Conservation (phyloP, 176 grass and related monocot species). For the Panicum miliaceum region DNA sequence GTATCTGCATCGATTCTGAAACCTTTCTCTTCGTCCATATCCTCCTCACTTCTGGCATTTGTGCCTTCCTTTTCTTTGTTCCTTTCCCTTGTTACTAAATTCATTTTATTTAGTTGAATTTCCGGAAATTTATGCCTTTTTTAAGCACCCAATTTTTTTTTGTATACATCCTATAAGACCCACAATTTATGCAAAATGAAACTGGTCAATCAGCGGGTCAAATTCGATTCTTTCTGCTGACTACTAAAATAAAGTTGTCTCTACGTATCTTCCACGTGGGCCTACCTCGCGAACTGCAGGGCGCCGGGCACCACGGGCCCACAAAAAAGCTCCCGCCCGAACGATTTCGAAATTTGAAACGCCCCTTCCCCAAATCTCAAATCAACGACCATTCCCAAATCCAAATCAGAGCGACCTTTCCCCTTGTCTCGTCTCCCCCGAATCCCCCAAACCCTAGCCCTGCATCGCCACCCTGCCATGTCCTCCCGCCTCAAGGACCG, state of each 20-base stretch:
- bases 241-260: background rate
- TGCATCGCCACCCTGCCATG: constrained; percentile 35
- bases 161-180: background rate
- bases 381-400: constrained; percentile 26
- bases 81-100: background rate
- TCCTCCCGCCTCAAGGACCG: constrained; percentile 83
- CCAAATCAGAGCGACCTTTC: constrained; percentile 8
- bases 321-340: constrained; percentile 13
- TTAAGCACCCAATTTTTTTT: background rate
- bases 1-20: background rate
- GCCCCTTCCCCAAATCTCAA: constrained; percentile 4
- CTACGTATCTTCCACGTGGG: constrained; percentile 3
- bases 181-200: background rate
- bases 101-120: background rate
- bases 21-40: background rate
- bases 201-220: background rate
- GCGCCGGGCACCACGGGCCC: background rate
- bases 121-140: background rate
- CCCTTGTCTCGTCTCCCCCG: background rate
- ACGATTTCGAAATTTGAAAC: constrained; percentile 56
- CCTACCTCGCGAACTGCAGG: background rate
- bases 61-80: background rate
- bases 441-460: constrained; percentile 53
- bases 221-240: background rate
- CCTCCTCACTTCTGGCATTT: background rate